Percentiles rank a stretch among this genome's conserved stretches.
phyloP scores from a whole-genome alignment of 768 basidiomycete genomes.

The Solioccasus polychromus region DNA sequence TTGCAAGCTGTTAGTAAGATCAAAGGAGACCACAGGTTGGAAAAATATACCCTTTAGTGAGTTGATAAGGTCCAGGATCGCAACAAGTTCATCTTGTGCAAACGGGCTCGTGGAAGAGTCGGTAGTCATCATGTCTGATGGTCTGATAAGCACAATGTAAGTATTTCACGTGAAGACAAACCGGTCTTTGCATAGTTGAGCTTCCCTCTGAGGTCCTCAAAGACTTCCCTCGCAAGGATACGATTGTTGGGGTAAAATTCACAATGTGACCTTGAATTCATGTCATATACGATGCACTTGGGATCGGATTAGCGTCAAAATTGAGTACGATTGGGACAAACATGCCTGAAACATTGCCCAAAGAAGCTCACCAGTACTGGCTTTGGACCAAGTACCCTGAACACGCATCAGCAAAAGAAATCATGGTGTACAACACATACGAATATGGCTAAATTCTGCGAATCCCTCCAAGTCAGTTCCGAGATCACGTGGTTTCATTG shows the following conservation, averaged over 20 bases:
- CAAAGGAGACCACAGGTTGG: no score
- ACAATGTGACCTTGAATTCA: constrained; percentile 3
- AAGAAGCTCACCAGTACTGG: no score
- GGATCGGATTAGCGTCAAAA: no score
- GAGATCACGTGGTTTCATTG: background rate
- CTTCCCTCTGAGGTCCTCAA: constrained; percentile 2
- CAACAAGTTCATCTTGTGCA: background rate
- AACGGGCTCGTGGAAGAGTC: background rate
- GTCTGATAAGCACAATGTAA: no score
- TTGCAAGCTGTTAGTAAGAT: background rate
- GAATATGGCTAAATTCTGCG: background rate
- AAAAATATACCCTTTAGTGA: background rate
- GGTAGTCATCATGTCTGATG: background rate
- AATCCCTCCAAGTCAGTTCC: background rate
- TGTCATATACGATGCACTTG: no score
- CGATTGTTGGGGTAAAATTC: constrained; percentile 10
- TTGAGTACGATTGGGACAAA: no score
- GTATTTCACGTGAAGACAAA: background rate
- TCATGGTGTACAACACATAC: no score
- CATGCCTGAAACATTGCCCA: no score
- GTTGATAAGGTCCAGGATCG: background rate
- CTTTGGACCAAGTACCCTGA: no score
- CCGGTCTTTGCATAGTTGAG: background rate
- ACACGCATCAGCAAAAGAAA: no score
- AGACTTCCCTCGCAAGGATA: constrained; percentile 14